Evolutionary conservation across 2,329 filamentous ascomycete genomes (phyloP).

Genomic region (Claviceps africana): DNA sequence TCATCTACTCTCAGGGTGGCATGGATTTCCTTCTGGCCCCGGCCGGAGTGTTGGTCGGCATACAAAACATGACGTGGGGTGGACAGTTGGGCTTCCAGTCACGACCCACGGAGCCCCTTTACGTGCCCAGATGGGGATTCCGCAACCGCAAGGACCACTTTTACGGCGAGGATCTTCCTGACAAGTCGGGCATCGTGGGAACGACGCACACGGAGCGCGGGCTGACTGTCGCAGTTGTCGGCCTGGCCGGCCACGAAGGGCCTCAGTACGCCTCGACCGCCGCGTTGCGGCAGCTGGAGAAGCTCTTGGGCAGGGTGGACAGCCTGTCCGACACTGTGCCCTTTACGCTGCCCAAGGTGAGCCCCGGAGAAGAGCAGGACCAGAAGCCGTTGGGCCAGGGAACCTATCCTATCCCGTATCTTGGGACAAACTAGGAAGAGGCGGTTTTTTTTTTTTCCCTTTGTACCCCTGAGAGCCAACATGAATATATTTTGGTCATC

Average conservation of each 20-base stretch:
- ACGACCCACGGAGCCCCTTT: constrained; percentile 47
- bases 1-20: constrained; percentile 59
- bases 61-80: constrained; percentile 74
- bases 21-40: constrained; percentile 54
- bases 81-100: constrained; percentile 55
- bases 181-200: constrained; percentile 54
- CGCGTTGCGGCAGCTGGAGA: constrained; percentile 60
- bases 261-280: constrained; percentile 56
- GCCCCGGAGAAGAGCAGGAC: constrained; percentile 9
- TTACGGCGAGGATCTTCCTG: constrained; percentile 29
- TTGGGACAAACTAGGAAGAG: not conserved
- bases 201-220: constrained; percentile 60
- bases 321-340: constrained; percentile 30
- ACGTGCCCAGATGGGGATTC: constrained; percentile 36
- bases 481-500: not conserved
- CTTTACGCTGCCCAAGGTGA: constrained; percentile 18
- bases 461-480: not conserved
- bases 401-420: constrained; percentile 11
- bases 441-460: not conserved
- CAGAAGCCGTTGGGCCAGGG: constrained; percentile 11
- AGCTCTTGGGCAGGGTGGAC: constrained; percentile 55
- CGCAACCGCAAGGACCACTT: constrained; percentile 31
- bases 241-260: constrained; percentile 52
- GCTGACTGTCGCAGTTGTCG: constrained; percentile 54
- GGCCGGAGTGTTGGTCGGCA: constrained; percentile 55